Evolutionary conservation across 495 filamentous ascomycete species (phyloP).

Genomic region (Talaromyces ruber): DNA sequence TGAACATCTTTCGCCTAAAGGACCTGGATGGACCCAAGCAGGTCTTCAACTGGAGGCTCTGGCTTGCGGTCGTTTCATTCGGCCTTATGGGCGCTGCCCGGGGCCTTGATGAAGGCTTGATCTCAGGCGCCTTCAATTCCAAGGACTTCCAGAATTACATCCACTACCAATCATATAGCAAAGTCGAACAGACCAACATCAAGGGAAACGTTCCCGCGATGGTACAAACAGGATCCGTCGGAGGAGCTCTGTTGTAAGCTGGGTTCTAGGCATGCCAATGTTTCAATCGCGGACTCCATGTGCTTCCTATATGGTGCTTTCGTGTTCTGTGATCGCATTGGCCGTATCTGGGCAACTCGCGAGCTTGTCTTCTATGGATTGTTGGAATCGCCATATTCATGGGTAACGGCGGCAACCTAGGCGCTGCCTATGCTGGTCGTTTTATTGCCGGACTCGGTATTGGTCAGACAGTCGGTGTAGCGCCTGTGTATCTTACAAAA

Average conservation of each 20-base stretch:
- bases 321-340: conserved; percentile 57
- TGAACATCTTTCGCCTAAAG: conserved; percentile 57
- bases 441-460: conserved; percentile 63
- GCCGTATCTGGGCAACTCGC: conserved; percentile 61
- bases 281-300: not conserved
- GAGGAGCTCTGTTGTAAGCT: conserved; percentile 51
- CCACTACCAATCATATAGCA: conserved; percentile 43
- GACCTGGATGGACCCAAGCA: conserved; percentile 45
- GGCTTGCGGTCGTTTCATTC: conserved; percentile 58
- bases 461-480: conserved; percentile 60
- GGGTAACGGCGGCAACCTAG: conserved; percentile 49
- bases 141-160: conserved; percentile 53
- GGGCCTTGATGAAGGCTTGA: conserved; percentile 63
- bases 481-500: conserved; percentile 42
- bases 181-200: conserved; percentile 48
- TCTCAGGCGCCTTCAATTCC: conserved; percentile 57
- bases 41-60: conserved; percentile 56
- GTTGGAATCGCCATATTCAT: conserved; percentile 62
- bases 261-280: not conserved
- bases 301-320: conserved; percentile 39
- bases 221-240: conserved; percentile 63
- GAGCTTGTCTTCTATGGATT: conserved; percentile 60
- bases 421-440: conserved; percentile 56
- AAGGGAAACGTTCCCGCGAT: conserved; percentile 64
- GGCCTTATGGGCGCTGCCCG: conserved; percentile 61